Base-by-base conservation (phyloP, 352 stramenopile genomes). In the Thalassiosira livingstoniorum region DNA sequence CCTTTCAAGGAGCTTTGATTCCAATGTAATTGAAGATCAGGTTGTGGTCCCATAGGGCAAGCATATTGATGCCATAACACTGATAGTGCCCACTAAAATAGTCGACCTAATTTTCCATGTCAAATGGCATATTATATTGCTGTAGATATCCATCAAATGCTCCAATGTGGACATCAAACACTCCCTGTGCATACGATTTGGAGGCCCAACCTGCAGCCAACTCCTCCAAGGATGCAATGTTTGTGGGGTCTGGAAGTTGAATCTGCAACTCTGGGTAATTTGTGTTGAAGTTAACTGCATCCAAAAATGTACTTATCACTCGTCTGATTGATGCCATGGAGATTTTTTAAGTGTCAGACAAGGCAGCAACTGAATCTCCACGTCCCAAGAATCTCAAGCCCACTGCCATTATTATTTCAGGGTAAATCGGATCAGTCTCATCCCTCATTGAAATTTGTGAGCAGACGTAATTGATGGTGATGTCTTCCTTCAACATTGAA, bases 21-120 rank as follows among this genome's bases (percentile, higher is more conserved):
- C 10, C 37, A 55, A 71, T 55, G 72, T 79, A 86, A 32, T 73
- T 35, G 68, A 83, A 87, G 1, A 74, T 43, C 23, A 79, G 34
- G 37, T 87, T 64, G 25, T 72, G 31, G 70, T 80, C 79, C 66
- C 72, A 82, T 5, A 82, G 47, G 15, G 60, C 67, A 51, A 82
- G 79, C 11, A 75, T 45, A 62, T 86, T 86, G 13, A 86, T 32
- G 32, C 72, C 79, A 74, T 73, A 82, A 18, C 37, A 42, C 39
- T 76, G 39, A 42, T 86, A 86, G 61, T 82, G 79, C 2, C 74
- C 79, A 42, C 61, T 78, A 31, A 67, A 82, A 61, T 82, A 86
- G 55, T 76, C 80, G 2, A 1, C 42, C 64, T 63, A 37, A 29
- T 80, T 80, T 10, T 61, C 27, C 5, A 62, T 47, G 39, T 73